These are phyloP conservation scores for Sarocladium oryzae DNA, from an alignment of 2,329 filamentous ascomycete species.

Conservation along the genomic window DNA sequence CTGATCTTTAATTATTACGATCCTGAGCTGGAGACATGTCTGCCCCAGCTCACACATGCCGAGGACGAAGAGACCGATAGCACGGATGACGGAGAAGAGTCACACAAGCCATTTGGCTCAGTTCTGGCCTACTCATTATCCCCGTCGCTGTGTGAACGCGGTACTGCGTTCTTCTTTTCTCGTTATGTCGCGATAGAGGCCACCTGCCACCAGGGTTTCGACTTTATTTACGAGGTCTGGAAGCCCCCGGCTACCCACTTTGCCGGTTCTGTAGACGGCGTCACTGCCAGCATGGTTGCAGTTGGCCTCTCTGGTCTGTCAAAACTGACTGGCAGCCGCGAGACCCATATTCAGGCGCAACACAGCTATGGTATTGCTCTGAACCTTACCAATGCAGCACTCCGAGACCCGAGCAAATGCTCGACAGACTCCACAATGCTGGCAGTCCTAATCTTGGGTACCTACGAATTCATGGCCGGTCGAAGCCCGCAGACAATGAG, in stretches of 20 bases:
- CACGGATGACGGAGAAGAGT: conserved; percentile 10
- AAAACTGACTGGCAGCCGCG: conserved; percentile 32
- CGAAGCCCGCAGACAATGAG: conserved; percentile 37
- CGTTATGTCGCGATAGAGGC: conserved; percentile 42
- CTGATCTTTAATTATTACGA: conserved; percentile 8
- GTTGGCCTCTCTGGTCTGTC: conserved; percentile 48
- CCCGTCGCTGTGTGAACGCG: conserved; percentile 33
- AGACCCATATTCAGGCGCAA: conserved; percentile 40
- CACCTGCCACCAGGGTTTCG: conserved; percentile 43
- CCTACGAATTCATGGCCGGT: conserved; percentile 48
- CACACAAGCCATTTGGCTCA: neutral
- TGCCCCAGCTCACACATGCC: conserved; percentile 10
- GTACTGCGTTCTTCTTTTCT: conserved; percentile 44
- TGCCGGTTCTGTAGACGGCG: conserved; percentile 29
- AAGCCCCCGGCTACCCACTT: conserved; percentile 32
- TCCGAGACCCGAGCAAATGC: conserved; percentile 36
- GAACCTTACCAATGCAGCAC: conserved; percentile 41
- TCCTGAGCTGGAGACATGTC: conserved; percentile 11
- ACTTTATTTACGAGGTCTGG: conserved; percentile 48
- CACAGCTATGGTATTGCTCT: conserved; percentile 46
- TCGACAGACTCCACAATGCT: conserved; percentile 46
- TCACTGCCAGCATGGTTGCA: conserved; percentile 46
- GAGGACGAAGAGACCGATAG: conserved; percentile 3
- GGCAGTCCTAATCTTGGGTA: conserved; percentile 45
- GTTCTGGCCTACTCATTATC: conserved; percentile 1